Evolutionary conservation across 2,329 filamentous ascomycete genomes (phyloP).

Genomic region (Monilinia polystroma): DNA sequence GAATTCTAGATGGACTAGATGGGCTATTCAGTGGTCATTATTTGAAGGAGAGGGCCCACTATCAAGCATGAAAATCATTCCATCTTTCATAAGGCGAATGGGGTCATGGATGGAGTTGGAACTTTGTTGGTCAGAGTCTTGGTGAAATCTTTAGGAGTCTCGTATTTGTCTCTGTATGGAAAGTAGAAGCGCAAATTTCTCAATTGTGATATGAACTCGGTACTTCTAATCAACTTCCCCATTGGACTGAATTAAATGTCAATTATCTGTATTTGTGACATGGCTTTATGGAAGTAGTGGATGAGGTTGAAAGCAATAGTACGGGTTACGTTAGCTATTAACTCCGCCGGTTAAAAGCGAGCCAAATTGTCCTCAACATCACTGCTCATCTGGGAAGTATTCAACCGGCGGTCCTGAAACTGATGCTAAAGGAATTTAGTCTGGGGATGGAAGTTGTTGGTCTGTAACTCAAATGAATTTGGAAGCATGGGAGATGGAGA

Average conservation of each 20-base stretch:
- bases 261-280: neutral
- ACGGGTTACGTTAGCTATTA: neutral
- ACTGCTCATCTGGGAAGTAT: conserved; percentile 1
- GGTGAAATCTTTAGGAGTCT: neutral
- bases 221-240: neutral
- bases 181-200: conserved; percentile 2
- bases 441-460: conserved; percentile 1
- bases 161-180: conserved; percentile 13
- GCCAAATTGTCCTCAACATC: conserved; percentile 7
- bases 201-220: neutral
- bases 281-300: neutral
- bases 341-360: neutral
- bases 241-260: neutral
- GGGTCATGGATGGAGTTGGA: conserved; percentile 1
- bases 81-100: conserved; percentile 5
- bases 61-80: neutral
- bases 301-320: neutral
- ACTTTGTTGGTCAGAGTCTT: neutral
- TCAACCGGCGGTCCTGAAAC: neutral
- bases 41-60: neutral
- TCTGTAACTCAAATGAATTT: neutral
- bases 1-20: neutral
- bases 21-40: conserved; percentile 3
- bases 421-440: conserved; percentile 11
- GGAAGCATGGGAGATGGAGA: neutral